A percentile compares a stretch with the other conserved stretches of the same genome.
phyloP scores from a whole-genome alignment of 2,329 filamentous ascomycete species.

The Colletotrichum godetiae region DNA sequence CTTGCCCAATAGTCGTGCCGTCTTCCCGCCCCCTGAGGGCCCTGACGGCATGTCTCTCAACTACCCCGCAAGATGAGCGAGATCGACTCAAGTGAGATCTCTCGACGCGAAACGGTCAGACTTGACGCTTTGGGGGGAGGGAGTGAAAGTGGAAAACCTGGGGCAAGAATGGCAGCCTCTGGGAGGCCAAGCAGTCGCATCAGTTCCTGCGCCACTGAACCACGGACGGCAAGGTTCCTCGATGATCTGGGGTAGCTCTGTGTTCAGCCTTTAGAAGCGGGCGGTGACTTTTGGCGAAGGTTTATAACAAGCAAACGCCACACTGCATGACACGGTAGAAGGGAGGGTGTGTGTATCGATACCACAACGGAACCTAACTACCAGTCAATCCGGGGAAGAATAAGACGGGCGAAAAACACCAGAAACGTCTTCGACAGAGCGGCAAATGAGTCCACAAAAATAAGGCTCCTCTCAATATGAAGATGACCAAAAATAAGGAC shows the following conservation, averaged over 20 bases:
- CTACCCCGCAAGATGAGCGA: conserved; percentile 29
- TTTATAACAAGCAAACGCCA: conserved; percentile 7
- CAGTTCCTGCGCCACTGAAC: conserved; percentile 18
- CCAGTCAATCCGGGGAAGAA: background rate
- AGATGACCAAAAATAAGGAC: conserved; percentile 9
- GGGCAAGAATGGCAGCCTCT: conserved; percentile 8
- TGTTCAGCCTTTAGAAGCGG: background rate
- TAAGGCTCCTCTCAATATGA: background rate
- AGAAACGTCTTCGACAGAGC: background rate
- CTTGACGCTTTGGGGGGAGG: conserved; percentile 9
- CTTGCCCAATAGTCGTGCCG: background rate
- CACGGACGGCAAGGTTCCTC: background rate
- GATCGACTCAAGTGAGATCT: conserved; percentile 26
- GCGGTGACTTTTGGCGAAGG: too few species aligned
- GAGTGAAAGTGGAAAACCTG: conserved; percentile 15
- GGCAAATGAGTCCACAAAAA: background rate
- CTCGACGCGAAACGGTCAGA: conserved; percentile 28
- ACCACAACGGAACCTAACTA: background rate
- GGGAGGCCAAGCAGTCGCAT: conserved; percentile 23
- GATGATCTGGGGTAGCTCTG: conserved; percentile 12
- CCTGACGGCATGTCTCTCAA: background rate
- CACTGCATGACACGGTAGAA: background rate
- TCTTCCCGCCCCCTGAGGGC: background rate
- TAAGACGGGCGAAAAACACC: background rate
- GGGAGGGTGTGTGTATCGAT: background rate